phyloP scores from a whole-genome alignment of 768 basidiomycete genomes.

The Mycena chlorophos region DNA sequence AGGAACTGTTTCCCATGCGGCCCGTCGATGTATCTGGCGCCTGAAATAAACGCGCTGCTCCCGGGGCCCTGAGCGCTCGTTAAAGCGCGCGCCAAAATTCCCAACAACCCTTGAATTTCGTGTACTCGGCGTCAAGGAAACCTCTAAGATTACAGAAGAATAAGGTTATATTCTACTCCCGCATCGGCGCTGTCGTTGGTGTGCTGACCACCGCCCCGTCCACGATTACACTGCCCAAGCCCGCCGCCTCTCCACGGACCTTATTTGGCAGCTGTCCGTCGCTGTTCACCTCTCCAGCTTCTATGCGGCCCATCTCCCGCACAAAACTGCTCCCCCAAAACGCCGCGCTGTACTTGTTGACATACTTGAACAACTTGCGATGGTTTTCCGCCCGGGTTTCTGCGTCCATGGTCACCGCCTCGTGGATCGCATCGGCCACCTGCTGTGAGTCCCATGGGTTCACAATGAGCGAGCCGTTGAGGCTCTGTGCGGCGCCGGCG shows the following conservation, averaged over 20 bases:
- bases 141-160: slow-evolving; percentile 18
- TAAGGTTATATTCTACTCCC: slow-evolving; percentile 13
- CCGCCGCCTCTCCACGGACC: slow-evolving; percentile 35
- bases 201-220: slow-evolving; percentile 34
- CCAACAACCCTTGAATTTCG: too few species aligned
- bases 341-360: slow-evolving; percentile 90
- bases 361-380: slow-evolving; percentile 93
- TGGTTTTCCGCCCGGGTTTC: slow-evolving; percentile 89
- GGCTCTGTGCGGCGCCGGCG: slow-evolving; percentile 92
- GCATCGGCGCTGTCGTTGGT: slow-evolving; percentile 6
- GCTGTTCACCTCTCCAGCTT: slow-evolving; percentile 38
- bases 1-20: too few species aligned
- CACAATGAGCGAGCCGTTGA: slow-evolving; percentile 95
- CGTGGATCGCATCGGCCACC: slow-evolving; percentile 95
- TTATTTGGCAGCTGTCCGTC: slow-evolving; percentile 38
- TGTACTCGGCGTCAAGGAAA: too few species aligned
- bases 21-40: too few species aligned
- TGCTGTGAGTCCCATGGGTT: slow-evolving; percentile 99
- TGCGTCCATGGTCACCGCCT: slow-evolving; percentile 87
- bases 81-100: too few species aligned
- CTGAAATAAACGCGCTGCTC: too few species aligned
- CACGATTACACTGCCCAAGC: slow-evolving; percentile 39
- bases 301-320: slow-evolving; percentile 73
- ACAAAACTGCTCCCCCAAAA: slow-evolving; percentile 94
- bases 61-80: too few species aligned